Percentiles rank a stretch among this genome's conserved stretches.
These are phyloP conservation scores for Raphanus raphanistrum DNA, from an alignment of 345 rosid species.

Conservation along the genomic window DNA sequence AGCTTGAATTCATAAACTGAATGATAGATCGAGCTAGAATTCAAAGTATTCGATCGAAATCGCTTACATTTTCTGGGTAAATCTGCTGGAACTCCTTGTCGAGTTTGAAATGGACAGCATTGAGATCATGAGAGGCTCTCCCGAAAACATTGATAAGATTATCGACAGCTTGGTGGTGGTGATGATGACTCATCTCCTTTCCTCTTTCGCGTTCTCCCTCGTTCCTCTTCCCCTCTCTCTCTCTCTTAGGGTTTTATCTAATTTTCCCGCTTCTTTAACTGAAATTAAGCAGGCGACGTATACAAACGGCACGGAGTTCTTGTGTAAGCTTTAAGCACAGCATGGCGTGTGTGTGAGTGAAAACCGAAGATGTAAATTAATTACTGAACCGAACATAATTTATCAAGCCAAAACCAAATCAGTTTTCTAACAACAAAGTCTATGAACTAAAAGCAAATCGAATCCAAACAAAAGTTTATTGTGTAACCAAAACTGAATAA, in stretches of 20 bases:
- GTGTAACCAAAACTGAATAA: too few relatives aligned
- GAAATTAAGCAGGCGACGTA: not conserved
- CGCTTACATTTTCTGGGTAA: slow-evolving; percentile 73
- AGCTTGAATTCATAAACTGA: not conserved
- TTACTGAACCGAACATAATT: too few relatives aligned
- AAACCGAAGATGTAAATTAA: not conserved
- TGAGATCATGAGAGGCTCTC: slow-evolving; percentile 71
- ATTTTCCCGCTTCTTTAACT: slow-evolving; percentile 29
- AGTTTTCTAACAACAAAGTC: too few relatives aligned
- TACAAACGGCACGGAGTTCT: not conserved
- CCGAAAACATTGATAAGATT: slow-evolving; percentile 59
- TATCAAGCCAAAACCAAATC: too few relatives aligned
- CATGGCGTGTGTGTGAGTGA: not conserved
- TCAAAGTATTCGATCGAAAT: not conserved
- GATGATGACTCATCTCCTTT: slow-evolving; percentile 44
- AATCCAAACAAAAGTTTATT: too few relatives aligned
- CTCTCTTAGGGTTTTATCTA: slow-evolving; percentile 27
- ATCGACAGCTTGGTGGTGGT: slow-evolving; percentile 43
- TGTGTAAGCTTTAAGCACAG: not conserved
- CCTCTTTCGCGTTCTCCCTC: not conserved
- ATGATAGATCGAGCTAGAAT: not conserved
- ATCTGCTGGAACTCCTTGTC: slow-evolving; percentile 75
- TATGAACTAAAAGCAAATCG: too few relatives aligned
- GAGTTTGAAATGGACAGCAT: slow-evolving; percentile 61
- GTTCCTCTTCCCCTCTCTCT: not conserved